Conservation (phyloP, 805 yeast genomes). For the Isabelozyma rhagii region DNA sequence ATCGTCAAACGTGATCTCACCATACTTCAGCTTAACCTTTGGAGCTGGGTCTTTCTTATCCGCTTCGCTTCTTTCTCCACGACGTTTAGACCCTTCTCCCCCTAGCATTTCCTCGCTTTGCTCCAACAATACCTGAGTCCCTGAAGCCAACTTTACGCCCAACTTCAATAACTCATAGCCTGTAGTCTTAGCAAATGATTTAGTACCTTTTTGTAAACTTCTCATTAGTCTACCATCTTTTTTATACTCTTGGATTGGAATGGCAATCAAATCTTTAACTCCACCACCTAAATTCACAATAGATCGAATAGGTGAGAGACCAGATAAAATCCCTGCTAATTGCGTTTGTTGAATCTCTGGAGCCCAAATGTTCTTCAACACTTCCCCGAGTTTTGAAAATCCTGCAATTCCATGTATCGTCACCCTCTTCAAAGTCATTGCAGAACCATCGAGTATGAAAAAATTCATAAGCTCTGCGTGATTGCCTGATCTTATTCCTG, state of each 20-base stretch:
- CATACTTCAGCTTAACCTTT: conserved; percentile 4
- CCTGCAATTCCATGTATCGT: conserved; percentile 77
- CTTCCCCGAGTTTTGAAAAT: conserved; percentile 52
- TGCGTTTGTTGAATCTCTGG: conserved; percentile 86
- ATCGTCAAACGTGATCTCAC: not conserved
- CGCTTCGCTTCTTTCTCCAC: not conserved
- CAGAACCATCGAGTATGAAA: conserved; percentile 84
- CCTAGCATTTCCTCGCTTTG: conserved; percentile 76
- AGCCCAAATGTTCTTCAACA: conserved; percentile 72
- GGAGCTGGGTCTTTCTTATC: conserved; percentile 5
- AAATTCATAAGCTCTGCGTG: conserved; percentile 84
- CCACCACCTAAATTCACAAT: conserved; percentile 78
- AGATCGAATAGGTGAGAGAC: conserved; percentile 78
- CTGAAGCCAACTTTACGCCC: conserved; percentile 83
- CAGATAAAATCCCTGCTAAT: conserved; percentile 75
- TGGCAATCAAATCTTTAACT: conserved; percentile 64
- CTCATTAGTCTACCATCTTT: conserved; percentile 69
- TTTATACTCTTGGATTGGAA: conserved; percentile 71
- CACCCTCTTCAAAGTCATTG: conserved; percentile 58
- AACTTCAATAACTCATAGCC: conserved; percentile 76
- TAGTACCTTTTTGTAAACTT: conserved; percentile 73
- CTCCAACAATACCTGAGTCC: conserved; percentile 80
- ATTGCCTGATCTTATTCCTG: conserved; percentile 82
- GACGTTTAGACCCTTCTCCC: conserved; percentile 54
- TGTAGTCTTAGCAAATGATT: conserved; percentile 70